Conservation (phyloP, 2,329 filamentous ascomycete genomes). For the Monosporascus sp. region DNA sequence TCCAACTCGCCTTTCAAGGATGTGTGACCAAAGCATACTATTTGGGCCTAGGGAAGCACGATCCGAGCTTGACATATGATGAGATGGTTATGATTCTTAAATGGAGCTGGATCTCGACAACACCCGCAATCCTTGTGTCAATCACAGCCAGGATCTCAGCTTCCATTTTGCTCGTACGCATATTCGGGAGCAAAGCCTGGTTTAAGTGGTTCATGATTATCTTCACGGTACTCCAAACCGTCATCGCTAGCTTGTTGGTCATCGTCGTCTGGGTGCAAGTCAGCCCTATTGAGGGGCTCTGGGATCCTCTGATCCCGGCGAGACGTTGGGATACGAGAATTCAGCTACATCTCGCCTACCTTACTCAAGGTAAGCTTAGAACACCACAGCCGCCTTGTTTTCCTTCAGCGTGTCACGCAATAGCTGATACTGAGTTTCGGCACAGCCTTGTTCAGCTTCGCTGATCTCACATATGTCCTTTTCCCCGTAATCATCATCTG, state of each 20-base stretch:
- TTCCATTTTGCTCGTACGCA: conserved; percentile 1
- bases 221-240: not conserved
- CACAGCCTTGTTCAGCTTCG: conserved; percentile 1
- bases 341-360: too few relatives aligned
- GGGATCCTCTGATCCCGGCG: not conserved
- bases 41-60: conserved; percentile 1
- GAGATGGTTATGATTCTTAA: not conserved
- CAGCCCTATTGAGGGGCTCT: not conserved
- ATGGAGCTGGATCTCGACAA: not conserved
- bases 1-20: too few relatives aligned
- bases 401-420: too few relatives aligned
- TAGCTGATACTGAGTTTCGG: not conserved
- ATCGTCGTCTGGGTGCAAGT: not conserved
- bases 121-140: not conserved
- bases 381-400: too few relatives aligned
- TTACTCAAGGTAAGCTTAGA: too few relatives aligned
- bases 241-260: not conserved
- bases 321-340: not conserved
- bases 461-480: conserved; percentile 4
- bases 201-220: conserved; percentile 4
- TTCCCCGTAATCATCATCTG: conserved; percentile 6
- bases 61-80: not conserved
- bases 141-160: conserved; percentile 2
- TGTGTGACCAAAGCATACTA: too few relatives aligned
- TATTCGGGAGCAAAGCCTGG: conserved; percentile 1